Evolutionary conservation across 192 early-diverging fungal species (phyloP).

Genomic region (Podila epigama): DNA sequence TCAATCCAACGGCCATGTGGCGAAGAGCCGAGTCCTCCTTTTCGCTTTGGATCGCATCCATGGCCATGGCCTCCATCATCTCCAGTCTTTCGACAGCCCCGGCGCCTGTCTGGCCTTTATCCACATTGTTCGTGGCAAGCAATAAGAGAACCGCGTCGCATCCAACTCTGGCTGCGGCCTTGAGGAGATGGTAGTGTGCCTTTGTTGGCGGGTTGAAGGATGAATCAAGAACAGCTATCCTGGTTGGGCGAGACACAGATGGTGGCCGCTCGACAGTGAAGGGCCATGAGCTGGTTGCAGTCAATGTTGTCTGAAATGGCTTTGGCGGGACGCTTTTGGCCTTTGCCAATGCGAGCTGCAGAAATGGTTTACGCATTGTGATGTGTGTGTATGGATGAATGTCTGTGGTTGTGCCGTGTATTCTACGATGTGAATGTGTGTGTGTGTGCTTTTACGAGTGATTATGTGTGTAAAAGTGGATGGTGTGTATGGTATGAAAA

Average conservation of each 20-base stretch:
- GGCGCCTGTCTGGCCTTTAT: constrained; percentile 66
- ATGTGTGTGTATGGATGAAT: not conserved
- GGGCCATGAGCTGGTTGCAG: constrained; percentile 36
- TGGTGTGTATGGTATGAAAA: no score
- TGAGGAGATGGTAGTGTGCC: constrained; percentile 66
- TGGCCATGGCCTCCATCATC: constrained; percentile 75
- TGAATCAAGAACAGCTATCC: constrained; percentile 71
- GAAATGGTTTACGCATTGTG: constrained; percentile 31
- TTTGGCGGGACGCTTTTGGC: constrained; percentile 13
- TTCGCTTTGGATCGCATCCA: constrained; percentile 27
- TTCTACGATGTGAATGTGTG: no score
- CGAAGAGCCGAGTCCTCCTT: constrained; percentile 31
- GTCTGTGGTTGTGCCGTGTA: not conserved
- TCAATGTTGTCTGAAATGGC: constrained; percentile 41
- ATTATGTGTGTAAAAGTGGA: no score
- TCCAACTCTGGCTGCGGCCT: constrained; percentile 43
- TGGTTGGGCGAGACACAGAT: constrained; percentile 13
- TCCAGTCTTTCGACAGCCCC: constrained; percentile 66
- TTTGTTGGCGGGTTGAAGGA: constrained; percentile 79
- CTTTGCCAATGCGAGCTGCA: constrained; percentile 24
- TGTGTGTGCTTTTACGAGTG: no score
- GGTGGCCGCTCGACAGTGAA: constrained; percentile 30
- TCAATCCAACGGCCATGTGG: constrained; percentile 43
- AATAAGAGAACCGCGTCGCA: constrained; percentile 71
- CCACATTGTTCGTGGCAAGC: constrained; percentile 70